Base-by-base conservation (phyloP, 306 rosid genomes). In the Abrus precatorius region DNA sequence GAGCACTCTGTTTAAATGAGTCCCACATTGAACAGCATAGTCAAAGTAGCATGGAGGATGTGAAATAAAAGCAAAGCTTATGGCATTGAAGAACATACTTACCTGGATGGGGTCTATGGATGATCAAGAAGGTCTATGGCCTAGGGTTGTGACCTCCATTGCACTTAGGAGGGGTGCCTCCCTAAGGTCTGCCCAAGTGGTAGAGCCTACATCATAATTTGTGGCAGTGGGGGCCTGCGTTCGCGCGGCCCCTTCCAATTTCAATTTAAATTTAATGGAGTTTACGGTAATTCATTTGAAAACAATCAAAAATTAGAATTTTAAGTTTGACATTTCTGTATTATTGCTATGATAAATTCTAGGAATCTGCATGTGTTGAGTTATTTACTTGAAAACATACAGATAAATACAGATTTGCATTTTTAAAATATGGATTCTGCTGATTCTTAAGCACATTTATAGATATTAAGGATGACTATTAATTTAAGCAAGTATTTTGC, bases 121-220 rank as follows among this genome's bases (percentile, higher is more conserved):
- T 32, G 81, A 84, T 67, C 86, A 61, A 0, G 0, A 40, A 72
- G 75, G 72, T 28, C 50, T 80, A 83, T 86, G 92, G 83, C 84
- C 85, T 87, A 82, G 90, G 68, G 2, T 52, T 33, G 82, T 53
- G 90, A 78, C 90, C 45, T 86, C 85, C 90, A 87, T 87, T 90
- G 90, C 90, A 87, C 91, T 44, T 14, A 0, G 87, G 84, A 85
- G 66, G 86, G 83, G 81, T 82, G 85, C 68, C 40, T 36, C 40
- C 5, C 78, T 84, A 84, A 78, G 88, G 86, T 87, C 88, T 84
- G 56, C 82, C 53, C 80, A 69, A 77, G 84, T 28, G 53, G 88
- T 38, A 49, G 88, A 86, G 76, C 82, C 88, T 84, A 68, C 75
- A 49, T 88, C 92, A 79, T 82, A 74, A 88, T 88, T 86, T 88